These are phyloP conservation scores for Tuctoria greenei DNA, from an alignment of 176 grass and related monocot genomes.

Conservation along the genomic window DNA sequence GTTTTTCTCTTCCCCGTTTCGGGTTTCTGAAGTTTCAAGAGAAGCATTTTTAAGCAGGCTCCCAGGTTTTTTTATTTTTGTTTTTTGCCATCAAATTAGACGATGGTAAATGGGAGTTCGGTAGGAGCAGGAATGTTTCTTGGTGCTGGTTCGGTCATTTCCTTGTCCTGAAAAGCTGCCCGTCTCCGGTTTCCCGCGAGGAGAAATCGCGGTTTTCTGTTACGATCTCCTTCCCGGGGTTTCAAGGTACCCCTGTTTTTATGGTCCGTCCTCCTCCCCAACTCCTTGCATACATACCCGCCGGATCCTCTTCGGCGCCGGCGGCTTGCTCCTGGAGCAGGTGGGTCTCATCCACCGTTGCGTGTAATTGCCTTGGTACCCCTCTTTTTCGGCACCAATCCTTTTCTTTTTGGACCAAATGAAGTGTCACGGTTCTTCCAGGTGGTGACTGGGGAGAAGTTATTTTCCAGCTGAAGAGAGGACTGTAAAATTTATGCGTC, in stretches of 20 bases:
- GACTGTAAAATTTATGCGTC: background rate
- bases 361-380: background rate
- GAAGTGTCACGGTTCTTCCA: background rate
- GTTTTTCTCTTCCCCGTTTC: background rate
- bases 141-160: conserved; percentile 39
- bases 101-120: conserved; percentile 8
- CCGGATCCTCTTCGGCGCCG: background rate
- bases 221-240: background rate
- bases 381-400: background rate
- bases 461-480: background rate
- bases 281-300: background rate
- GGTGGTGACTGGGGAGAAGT: background rate
- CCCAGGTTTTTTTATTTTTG: background rate
- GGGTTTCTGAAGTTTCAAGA: background rate
- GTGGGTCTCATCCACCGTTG: background rate
- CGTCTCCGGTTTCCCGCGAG: background rate
- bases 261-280: background rate
- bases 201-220: conserved; percentile 6
- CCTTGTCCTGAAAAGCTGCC: conserved; percentile 52
- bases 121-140: conserved; percentile 31
- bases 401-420: background rate
- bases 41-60: background rate
- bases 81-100: background rate
- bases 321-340: too few relatives aligned
- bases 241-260: background rate